Conservation (phyloP, 2,329 filamentous ascomycete species). For the Diplodia mutila region DNA sequence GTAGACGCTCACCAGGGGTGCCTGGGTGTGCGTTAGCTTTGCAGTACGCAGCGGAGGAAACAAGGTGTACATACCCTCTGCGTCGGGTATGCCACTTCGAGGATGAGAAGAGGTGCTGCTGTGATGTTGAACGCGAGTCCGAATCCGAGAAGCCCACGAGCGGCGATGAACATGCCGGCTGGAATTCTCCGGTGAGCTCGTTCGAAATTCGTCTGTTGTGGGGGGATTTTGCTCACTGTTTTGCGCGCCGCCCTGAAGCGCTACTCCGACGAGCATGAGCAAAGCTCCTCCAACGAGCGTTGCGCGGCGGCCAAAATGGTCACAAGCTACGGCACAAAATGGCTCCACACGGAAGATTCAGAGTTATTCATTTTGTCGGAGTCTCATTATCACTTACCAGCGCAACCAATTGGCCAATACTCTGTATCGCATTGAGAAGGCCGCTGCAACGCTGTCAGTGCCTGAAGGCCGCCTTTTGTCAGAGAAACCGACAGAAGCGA, state of each 20-base stretch:
- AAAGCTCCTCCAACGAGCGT: constrained; percentile 6
- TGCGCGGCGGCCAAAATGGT: constrained; percentile 30
- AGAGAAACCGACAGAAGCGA: not conserved
- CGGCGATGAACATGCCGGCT: constrained; percentile 36
- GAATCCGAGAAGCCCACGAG: constrained; percentile 41
- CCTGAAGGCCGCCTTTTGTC: not conserved
- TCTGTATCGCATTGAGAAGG: constrained; percentile 34
- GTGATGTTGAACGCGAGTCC: constrained; percentile 38
- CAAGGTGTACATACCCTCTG: constrained; percentile 32
- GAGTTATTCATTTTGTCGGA: not conserved
- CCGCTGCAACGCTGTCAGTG: constrained; percentile 5
- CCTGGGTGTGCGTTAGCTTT: too few species aligned
- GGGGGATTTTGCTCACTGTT: not conserved
- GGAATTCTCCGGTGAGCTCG: not conserved
- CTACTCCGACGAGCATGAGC: constrained; percentile 13
- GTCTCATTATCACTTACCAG: not conserved
- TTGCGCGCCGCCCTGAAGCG: not conserved
- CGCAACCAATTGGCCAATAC: constrained; percentile 33
- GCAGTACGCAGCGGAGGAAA: too few species aligned
- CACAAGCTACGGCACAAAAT: constrained; percentile 31
- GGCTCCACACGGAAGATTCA: not conserved
- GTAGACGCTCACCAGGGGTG: not conserved
- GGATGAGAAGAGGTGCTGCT: constrained; percentile 40
- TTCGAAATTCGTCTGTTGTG: not conserved
- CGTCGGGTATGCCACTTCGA: constrained; percentile 42